These are phyloP conservation scores for Linum lewisii DNA, from an alignment of 345 rosid species.

Conservation along the genomic window DNA sequence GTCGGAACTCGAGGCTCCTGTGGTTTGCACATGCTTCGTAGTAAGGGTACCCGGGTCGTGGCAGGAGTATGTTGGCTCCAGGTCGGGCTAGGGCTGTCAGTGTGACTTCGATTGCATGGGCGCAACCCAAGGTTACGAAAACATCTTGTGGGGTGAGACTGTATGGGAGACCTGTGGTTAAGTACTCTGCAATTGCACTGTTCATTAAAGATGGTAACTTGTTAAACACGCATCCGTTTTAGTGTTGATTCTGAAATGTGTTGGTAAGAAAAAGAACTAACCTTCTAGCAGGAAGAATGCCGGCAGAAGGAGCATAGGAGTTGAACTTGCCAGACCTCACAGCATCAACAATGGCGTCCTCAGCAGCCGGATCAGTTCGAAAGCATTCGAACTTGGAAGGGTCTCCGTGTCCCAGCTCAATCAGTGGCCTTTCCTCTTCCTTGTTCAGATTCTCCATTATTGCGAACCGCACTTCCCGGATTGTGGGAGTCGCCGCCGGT, in stretches of 20 bases:
- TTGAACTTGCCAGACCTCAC: slow-evolving; percentile 35
- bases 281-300: slow-evolving; percentile 47
- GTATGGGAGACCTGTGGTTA: slow-evolving; percentile 20
- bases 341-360: slow-evolving; percentile 39
- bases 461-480: slow-evolving; percentile 15
- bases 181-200: slow-evolving; percentile 31
- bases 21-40: slow-evolving; percentile 16
- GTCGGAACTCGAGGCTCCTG: slow-evolving; percentile 19
- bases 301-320: slow-evolving; percentile 28
- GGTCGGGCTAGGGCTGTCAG: slow-evolving; percentile 19
- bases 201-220: not conserved
- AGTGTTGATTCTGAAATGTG: not conserved
- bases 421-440: slow-evolving; percentile 20
- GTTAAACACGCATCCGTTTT: no score
- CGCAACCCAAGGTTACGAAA: slow-evolving; percentile 21
- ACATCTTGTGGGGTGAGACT: slow-evolving; percentile 23
- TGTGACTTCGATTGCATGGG: slow-evolving; percentile 20
- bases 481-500: not conserved
- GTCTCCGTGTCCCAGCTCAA: slow-evolving; percentile 43
- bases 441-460: slow-evolving; percentile 18
- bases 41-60: slow-evolving; percentile 25
- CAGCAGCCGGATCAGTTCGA: slow-evolving; percentile 24
- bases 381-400: slow-evolving; percentile 42
- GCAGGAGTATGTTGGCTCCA: slow-evolving; percentile 27
- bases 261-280: slow-evolving; percentile 2